Evolutionary conservation across 2,329 filamentous ascomycete species (phyloP).

Genomic region (Didymella lethalis): DNA sequence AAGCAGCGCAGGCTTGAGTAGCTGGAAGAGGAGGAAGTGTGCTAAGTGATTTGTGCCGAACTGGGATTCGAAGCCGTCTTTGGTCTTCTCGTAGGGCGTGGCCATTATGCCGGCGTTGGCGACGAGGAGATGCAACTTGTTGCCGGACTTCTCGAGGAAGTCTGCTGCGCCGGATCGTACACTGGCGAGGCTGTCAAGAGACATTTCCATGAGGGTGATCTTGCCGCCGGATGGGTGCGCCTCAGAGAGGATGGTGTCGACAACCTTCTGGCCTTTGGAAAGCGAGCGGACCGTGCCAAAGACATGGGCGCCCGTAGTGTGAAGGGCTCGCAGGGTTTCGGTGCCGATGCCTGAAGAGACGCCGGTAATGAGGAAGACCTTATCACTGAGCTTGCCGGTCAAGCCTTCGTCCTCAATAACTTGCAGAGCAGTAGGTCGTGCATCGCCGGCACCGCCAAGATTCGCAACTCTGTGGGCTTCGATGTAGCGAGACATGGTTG

Average conservation of each 20-base stretch:
- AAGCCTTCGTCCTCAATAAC: conserved; percentile 52
- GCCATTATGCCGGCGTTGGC: conserved; percentile 39
- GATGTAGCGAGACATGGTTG: conserved; percentile 25
- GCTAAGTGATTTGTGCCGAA: conserved; percentile 63
- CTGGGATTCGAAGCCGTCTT: conserved; percentile 57
- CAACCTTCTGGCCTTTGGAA: conserved; percentile 29
- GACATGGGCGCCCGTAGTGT: conserved; percentile 57
- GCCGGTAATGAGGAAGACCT: conserved; percentile 42
- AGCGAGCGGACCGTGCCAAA: conserved; percentile 53
- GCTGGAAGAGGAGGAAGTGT: conserved; percentile 63
- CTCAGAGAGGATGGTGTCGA: conserved; percentile 30
- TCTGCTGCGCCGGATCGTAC: conserved; percentile 31
- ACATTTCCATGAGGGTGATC: conserved; percentile 36
- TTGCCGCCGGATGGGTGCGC: conserved; percentile 22
- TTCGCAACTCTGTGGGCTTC: conserved; percentile 16
- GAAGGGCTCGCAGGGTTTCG: conserved; percentile 51
- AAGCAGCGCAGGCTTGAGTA: conserved; percentile 57
- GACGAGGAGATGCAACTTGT: conserved; percentile 30
- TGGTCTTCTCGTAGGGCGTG: conserved; percentile 29
- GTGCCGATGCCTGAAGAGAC: conserved; percentile 40
- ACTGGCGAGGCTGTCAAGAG: conserved; percentile 29
- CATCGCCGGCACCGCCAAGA: conserved; percentile 48
- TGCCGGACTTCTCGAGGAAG: conserved; percentile 28
- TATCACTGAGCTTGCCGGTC: conserved; percentile 42
- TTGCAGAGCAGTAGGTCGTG: conserved; percentile 53